Evolutionary conservation across 495 filamentous ascomycete genomes (phyloP).

Genomic region (Daldinia childiae): DNA sequence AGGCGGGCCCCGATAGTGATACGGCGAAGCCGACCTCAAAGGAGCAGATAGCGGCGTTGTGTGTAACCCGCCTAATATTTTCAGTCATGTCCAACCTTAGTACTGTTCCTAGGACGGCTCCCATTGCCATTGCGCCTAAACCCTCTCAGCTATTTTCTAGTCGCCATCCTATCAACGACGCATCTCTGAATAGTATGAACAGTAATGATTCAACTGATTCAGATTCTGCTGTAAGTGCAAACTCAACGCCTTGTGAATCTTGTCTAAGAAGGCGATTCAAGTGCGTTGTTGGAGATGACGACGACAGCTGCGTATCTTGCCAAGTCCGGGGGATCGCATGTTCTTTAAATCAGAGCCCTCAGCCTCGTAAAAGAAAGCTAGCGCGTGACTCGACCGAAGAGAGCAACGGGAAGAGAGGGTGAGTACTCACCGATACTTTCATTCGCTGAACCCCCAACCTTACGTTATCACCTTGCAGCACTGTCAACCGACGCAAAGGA

Average conservation of each 20-base stretch:
- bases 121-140: conserved; percentile 67
- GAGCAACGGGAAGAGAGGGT: conserved; percentile 66
- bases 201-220: conserved; percentile 62
- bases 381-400: conserved; percentile 68
- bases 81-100: conserved; percentile 60
- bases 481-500: conserved; percentile 36
- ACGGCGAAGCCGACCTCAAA: conserved; percentile 27
- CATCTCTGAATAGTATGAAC: conserved; percentile 53
- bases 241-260: conserved; percentile 61
- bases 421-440: conserved; percentile 50
- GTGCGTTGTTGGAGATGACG: conserved; percentile 85
- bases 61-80: conserved; percentile 21
- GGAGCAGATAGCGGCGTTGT: conserved; percentile 19
- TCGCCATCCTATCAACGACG: conserved; percentile 55
- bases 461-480: conserved; percentile 44
- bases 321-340: conserved; percentile 69
- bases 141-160: conserved; percentile 55
- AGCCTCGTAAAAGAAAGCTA: conserved; percentile 78
- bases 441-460: conserved; percentile 44
- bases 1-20: conserved; percentile 24
- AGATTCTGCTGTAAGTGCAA: conserved; percentile 55
- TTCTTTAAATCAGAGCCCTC: conserved; percentile 71
- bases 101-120: conserved; percentile 62
- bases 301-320: conserved; percentile 69
- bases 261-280: conserved; percentile 86